phyloP scores from a whole-genome alignment of 2,329 filamentous ascomycete species.

The Gremmenia infestans region DNA sequence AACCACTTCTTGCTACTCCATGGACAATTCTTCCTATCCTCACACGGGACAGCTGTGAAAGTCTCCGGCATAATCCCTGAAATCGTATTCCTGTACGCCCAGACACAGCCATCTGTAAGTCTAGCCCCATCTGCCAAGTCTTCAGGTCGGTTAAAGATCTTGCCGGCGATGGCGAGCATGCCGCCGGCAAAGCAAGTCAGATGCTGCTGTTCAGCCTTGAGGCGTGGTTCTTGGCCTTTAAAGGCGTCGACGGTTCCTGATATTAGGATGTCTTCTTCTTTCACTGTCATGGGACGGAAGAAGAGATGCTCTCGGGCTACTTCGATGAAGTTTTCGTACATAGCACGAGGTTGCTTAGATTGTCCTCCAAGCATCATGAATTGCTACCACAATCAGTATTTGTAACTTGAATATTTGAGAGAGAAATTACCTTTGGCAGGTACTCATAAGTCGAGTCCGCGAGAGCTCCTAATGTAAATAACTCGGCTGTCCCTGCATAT shows the following conservation, averaged over 20 bases:
- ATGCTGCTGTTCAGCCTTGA: conserved; percentile 48
- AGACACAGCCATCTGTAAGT: conserved; percentile 60
- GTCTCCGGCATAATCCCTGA: conserved; percentile 60
- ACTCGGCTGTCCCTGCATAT: conserved; percentile 49
- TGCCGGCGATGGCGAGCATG: conserved; percentile 64
- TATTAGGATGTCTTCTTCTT: conserved; percentile 39
- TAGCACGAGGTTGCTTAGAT: conserved; percentile 20
- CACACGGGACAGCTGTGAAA: conserved; percentile 36
- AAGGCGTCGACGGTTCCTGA: conserved; percentile 40
- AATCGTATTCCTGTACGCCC: conserved; percentile 52
- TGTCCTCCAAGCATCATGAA: conserved; percentile 28
- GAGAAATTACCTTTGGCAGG: conserved; percentile 56
- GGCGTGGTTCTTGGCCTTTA: conserved; percentile 42
- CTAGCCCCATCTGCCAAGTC: conserved; percentile 52
- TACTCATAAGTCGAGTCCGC: conserved; percentile 61
- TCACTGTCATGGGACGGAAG: conserved; percentile 40
- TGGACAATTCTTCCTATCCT: conserved; percentile 17
- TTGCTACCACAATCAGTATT: conserved; percentile 28
- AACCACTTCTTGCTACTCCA: conserved; percentile 49
- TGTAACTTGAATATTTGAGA: conserved; percentile 45
- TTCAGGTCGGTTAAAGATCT: conserved; percentile 49
- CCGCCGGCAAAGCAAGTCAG: conserved; percentile 69
- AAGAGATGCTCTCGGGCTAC: conserved; percentile 43
- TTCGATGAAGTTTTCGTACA: conserved; percentile 43
- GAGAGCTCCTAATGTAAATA: conserved; percentile 52